These are phyloP conservation scores for Corymbia citriodora DNA, from an alignment of 441 rosid genomes.

Conservation along the genomic window DNA sequence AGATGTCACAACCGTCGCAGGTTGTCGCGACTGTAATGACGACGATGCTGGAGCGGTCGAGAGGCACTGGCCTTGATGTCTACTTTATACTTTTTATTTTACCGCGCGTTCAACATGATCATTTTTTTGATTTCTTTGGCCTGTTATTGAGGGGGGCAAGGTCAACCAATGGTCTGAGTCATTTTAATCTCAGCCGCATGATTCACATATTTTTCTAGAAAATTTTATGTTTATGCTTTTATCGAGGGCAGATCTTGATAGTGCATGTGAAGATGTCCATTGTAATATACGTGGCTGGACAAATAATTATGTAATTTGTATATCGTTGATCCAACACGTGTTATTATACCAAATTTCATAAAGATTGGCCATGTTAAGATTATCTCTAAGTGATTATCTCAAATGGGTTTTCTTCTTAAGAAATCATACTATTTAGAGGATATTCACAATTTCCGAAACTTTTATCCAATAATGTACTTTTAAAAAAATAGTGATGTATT, in stretches of 20 bases:
- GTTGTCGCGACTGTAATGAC: not conserved
- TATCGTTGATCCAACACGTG: accelerated
- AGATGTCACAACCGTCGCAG: not conserved
- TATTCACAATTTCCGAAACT: too few species aligned
- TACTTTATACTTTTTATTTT: not conserved
- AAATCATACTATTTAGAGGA: not conserved
- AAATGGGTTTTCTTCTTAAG: not conserved
- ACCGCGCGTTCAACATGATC: not conserved
- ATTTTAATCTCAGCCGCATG: not conserved
- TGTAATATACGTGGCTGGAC: not conserved
- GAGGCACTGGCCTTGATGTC: not conserved
- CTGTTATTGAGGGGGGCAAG: not conserved
- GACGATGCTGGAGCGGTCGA: not conserved
- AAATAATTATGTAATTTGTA: not conserved
- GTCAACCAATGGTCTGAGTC: not conserved
- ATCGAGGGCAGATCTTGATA: not conserved
- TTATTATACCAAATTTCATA: not conserved
- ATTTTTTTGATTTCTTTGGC: not conserved
- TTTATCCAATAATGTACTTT: not conserved
- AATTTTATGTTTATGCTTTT: not conserved
- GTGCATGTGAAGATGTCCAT: not conserved
- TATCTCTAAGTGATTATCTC: not conserved
- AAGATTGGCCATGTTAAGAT: not conserved
- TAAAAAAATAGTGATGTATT: not conserved
- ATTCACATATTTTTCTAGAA: not conserved